A percentile compares a stretch with the other conserved stretches of the same genome.
Evolutionary conservation across 202 grass and related monocot genomes (phyloP).

Genomic region (Zizania palustris): DNA sequence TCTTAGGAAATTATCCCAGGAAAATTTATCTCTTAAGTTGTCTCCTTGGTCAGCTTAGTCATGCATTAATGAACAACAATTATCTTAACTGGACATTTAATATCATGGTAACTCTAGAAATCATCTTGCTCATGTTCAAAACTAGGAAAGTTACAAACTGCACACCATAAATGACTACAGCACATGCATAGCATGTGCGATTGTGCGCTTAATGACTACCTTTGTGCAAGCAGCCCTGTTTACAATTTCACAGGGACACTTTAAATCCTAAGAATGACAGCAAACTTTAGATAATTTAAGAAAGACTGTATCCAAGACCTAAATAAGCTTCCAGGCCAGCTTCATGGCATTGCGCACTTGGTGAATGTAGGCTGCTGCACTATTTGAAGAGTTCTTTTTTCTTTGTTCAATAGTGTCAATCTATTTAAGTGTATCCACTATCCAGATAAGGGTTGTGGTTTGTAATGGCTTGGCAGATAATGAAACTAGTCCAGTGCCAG

Average conservation of each 20-base stretch:
- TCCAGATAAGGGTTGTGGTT: conserved; percentile 27
- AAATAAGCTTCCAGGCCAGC: not conserved
- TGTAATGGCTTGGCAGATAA: conserved; percentile 31
- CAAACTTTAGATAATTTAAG: conserved; percentile 16
- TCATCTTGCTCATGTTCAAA: not conserved
- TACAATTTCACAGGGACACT: not conserved
- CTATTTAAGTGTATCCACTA: conserved; percentile 21
- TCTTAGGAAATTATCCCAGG: not conserved
- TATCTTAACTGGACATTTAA: not conserved
- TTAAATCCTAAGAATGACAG: not conserved
- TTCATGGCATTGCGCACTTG: not conserved
- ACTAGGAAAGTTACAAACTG: conserved; percentile 2
- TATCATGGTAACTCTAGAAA: not conserved
- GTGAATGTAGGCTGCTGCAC: conserved; percentile 4
- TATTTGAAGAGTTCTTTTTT: conserved; percentile 5
- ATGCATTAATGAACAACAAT: conserved; percentile 10
- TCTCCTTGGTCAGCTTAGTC: not conserved
- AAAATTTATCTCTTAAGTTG: not conserved
- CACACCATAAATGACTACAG: not conserved
- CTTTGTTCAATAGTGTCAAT: conserved; percentile 1
- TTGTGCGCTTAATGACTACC: not conserved
- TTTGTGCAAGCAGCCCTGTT: not conserved
- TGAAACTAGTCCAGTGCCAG: conserved; percentile 17
- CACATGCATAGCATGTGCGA: not conserved
- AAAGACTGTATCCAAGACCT: conserved; percentile 5